Base-by-base conservation (phyloP, 805 yeast genomes). In the Candida sithepensis region DNA sequence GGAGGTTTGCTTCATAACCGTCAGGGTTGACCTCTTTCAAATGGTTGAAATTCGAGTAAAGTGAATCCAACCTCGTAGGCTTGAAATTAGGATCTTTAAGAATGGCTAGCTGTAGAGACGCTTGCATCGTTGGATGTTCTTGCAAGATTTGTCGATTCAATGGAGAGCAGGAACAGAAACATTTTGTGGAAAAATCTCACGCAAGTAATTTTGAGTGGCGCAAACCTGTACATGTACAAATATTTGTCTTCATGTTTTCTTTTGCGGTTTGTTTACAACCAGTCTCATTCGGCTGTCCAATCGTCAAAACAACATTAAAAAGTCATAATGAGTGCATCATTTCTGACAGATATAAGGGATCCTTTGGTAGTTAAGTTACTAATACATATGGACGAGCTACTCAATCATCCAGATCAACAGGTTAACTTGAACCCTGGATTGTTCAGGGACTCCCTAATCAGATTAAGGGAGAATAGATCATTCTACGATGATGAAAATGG, bases 1-100 rank as follows among this genome's bases (percentile, higher is more conserved):
- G 54, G 13, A 77, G 22, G 51, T 78, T 78, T 14, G 82, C 82
- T 20, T 61, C 69, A 46, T 66, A 77, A 6, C 83, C 83, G 46
- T 74, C 80, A 3, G 65, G 67, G 50, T 78, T 78, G 3, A 61
- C 41, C 12, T 70, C 74, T 46, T 66, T 63, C 26, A 78, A 62
- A n/a, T 70, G 62, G 9, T 65, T 52, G 52, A 75, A 78, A 51
- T 77, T 74, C 2, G 80, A 73, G 49, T 68, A 78, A 39, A 78
- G 64, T n/a, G 82, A 77, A 4, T 65, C 59, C 30, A 74, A 59
- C 22, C 83, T 62, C 9, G 71, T 56, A 7, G 58, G 52, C 10
- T 71, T 66, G 60, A 76, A 76, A 9, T 57, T 59, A 8, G 65
- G 61, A 51, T 68, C 59, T 2, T 51, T 38, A 7, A 54, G 40